phyloP scores from a whole-genome alignment of 805 yeast genomes.

The Phaffomyces antillensis region DNA sequence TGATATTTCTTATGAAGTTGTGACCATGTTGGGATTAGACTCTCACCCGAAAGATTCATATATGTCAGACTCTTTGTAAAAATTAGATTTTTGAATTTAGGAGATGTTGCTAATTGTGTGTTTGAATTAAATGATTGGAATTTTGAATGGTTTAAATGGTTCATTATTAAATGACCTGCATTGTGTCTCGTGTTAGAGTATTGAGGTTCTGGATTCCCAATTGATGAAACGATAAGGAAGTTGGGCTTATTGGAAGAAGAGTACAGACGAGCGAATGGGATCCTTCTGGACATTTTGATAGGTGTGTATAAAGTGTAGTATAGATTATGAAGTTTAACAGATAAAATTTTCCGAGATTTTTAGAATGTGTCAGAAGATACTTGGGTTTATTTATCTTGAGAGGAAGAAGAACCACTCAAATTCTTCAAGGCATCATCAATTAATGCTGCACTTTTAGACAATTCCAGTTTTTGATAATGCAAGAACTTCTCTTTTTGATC shows the following conservation, averaged over 20 bases:
- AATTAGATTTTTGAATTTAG: conserved; percentile 26
- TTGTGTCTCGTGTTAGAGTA: conserved; percentile 66
- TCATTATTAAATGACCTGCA: conserved; percentile 58
- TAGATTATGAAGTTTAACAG: neutral
- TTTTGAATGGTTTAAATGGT: conserved; percentile 21
- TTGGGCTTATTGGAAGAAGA: conserved; percentile 12
- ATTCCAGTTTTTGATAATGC: conserved; percentile 14
- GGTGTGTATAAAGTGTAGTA: no score
- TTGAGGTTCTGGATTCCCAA: conserved; percentile 72
- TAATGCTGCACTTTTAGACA: conserved; percentile 17
- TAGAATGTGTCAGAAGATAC: neutral
- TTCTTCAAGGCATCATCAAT: conserved; percentile 20
- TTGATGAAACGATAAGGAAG: conserved; percentile 36
- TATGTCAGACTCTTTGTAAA: conserved; percentile 46
- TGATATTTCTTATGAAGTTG: conserved; percentile 22
- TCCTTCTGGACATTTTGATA: neutral
- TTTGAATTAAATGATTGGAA: conserved; percentile 3
- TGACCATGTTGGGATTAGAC: conserved; percentile 44
- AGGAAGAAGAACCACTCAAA: conserved; percentile 5
- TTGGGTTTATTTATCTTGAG: neutral
- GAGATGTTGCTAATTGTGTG: conserved; percentile 1
- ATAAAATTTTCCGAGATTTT: neutral
- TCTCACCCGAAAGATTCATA: conserved; percentile 71
- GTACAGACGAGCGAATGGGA: neutral
- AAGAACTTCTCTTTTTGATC: conserved; percentile 16